Percentiles rank a stretch among this genome's conserved stretches.
These are phyloP conservation scores for Cicer bijugum DNA, from an alignment of 306 rosid species.

Conservation along the genomic window DNA sequence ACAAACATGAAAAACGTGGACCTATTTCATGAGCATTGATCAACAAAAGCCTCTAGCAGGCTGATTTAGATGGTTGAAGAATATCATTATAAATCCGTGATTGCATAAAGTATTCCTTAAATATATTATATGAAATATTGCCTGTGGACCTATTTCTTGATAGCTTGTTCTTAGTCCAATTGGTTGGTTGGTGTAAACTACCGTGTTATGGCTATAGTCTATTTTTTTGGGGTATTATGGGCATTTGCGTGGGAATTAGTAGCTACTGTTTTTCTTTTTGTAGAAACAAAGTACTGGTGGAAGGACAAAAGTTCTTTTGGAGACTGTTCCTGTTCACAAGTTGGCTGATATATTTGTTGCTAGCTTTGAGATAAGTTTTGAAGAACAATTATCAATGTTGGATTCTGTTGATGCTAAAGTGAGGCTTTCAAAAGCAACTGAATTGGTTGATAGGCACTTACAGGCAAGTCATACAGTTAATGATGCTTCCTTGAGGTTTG, in stretches of 20 bases:
- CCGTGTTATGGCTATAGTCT: slow-evolving; percentile 7
- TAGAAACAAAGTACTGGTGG: slow-evolving; percentile 98
- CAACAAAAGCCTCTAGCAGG: slow-evolving; percentile 17
- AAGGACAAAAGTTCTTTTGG: slow-evolving; percentile 91
- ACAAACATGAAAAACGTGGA: slow-evolving; percentile 32
- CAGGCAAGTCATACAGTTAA: slow-evolving; percentile 61
- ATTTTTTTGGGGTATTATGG: slow-evolving; percentile 33
- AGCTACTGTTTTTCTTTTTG: slow-evolving; percentile 47
- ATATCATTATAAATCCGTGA: slow-evolving; percentile 25
- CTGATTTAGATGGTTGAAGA: slow-evolving; percentile 32
- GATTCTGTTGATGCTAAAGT: slow-evolving; percentile 93
- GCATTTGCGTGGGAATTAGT: slow-evolving; percentile 30
- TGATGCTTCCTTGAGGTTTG: slow-evolving; percentile 39
- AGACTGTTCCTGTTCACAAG: slow-evolving; percentile 96
- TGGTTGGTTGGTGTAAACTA: slow-evolving; percentile 33
- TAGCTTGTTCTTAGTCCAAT: slow-evolving; percentile 8
- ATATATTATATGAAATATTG: slow-evolving; percentile 41
- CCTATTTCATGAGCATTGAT: slow-evolving; percentile 34
- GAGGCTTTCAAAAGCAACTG: slow-evolving; percentile 96
- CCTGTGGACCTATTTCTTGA: slow-evolving; percentile 17
- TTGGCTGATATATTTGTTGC: slow-evolving; percentile 99
- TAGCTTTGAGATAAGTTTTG: slow-evolving; percentile 97
- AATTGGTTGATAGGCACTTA: slow-evolving; percentile 94
- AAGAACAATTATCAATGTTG: slow-evolving; percentile 90
- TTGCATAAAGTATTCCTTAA: slow-evolving; percentile 36